Conservation (phyloP, 805 yeast species). For the Spathaspora hagerdaliae region DNA sequence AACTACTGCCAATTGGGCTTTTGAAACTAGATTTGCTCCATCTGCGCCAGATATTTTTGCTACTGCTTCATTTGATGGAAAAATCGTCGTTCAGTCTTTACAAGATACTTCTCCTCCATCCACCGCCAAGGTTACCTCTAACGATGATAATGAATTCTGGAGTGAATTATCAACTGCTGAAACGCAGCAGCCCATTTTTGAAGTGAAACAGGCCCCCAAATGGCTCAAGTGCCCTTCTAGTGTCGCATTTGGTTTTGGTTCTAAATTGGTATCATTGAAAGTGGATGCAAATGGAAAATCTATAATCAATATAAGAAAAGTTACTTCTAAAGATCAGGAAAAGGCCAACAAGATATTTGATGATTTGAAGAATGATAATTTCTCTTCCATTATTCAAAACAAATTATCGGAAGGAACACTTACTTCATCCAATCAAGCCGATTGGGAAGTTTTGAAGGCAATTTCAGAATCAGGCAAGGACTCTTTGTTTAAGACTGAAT, state of each 20-base stretch:
- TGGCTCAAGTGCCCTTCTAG: slow-evolving; percentile 78
- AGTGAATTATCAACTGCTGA: slow-evolving; percentile 65
- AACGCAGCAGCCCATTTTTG: slow-evolving; percentile 68
- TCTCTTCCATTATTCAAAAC: slow-evolving; percentile 50
- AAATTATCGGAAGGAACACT: slow-evolving; percentile 38
- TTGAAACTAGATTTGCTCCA: slow-evolving; percentile 85
- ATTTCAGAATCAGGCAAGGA: slow-evolving; percentile 49
- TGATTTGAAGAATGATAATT: slow-evolving; percentile 57
- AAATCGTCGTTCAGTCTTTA: slow-evolving; percentile 72
- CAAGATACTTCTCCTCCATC: slow-evolving; percentile 77
- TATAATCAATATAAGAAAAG: slow-evolving; percentile 39
- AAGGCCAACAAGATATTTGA: slow-evolving; percentile 40
- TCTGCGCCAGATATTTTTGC: slow-evolving; percentile 86
- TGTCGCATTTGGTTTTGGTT: slow-evolving; percentile 91
- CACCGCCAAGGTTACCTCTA: slow-evolving; percentile 35
- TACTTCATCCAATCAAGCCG: slow-evolving; percentile 44
- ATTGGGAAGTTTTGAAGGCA: slow-evolving; percentile 62
- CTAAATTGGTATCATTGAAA: slow-evolving; percentile 64
- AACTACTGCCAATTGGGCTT: slow-evolving; percentile 89
- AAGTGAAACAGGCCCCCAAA: slow-evolving; percentile 75
- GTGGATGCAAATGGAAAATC: slow-evolving; percentile 40
- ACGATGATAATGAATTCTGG: slow-evolving; percentile 81
- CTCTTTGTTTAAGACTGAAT: slow-evolving; percentile 37
- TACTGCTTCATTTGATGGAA: slow-evolving; percentile 83
- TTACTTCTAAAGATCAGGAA: slow-evolving; percentile 32